Evolutionary conservation across 139 green algal species (phyloP).

Genomic region (Diplosphaera chodatii): DNA sequence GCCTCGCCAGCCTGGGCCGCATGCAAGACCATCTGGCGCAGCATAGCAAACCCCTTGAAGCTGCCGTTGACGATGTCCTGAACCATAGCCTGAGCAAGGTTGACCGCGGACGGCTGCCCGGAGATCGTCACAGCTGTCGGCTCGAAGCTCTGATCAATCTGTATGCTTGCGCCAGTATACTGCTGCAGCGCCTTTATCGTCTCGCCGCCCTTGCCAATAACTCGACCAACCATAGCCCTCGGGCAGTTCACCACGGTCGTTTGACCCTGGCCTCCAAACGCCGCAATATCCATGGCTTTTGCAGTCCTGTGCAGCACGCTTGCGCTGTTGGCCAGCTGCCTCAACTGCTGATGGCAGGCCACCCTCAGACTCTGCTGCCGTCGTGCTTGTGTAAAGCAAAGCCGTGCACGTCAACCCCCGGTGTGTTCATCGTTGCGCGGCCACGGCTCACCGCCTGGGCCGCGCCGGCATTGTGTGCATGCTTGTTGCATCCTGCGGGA

Average conservation of each 20-base stretch:
- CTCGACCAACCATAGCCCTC: slow-evolving; percentile 73
- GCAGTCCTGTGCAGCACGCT: too few species aligned
- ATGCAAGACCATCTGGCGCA: slow-evolving; percentile 36
- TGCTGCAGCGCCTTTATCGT: slow-evolving; percentile 91
- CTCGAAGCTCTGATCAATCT: slow-evolving; percentile 71
- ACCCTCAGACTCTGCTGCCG: too few species aligned
- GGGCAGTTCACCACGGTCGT: slow-evolving; percentile 70
- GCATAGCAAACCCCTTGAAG: slow-evolving; percentile 62
- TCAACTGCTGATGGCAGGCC: too few species aligned
- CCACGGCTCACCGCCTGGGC: too few species aligned
- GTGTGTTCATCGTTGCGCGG: too few species aligned
- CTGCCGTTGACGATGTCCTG: slow-evolving; percentile 48
- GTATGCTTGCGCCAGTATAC: slow-evolving; percentile 61
- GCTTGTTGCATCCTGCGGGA: too few species aligned
- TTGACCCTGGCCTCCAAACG: neutral
- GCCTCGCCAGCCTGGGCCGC: slow-evolving; percentile 2
- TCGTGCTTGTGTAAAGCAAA: too few species aligned
- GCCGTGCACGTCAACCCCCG: too few species aligned
- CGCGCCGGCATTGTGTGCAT: too few species aligned
- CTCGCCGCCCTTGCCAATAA: slow-evolving; percentile 89
- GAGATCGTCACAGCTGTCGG: slow-evolving; percentile 81
- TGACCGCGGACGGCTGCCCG: slow-evolving; percentile 41
- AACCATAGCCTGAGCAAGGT: slow-evolving; percentile 20
- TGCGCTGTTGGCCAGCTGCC: too few species aligned
- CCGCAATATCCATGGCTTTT: too few species aligned